A percentile compares a stretch with the other conserved stretches of the same genome.
These are phyloP conservation scores for Cronartium quercuum DNA, from an alignment of 1,284 basidiomycete genomes.

Conservation along the genomic window DNA sequence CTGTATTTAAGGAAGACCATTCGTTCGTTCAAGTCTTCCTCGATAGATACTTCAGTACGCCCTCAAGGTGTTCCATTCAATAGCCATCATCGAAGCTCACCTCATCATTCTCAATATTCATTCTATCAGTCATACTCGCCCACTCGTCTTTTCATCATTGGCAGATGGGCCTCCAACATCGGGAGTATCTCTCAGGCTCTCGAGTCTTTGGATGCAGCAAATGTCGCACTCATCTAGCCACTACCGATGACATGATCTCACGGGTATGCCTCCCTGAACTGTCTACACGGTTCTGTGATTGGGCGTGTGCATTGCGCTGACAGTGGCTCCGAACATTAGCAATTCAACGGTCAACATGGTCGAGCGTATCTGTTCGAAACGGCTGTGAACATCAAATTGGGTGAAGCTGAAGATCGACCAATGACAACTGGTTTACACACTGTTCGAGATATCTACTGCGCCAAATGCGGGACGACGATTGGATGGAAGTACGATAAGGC, in stretches of 20 bases:
- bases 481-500: constrained; percentile 99
- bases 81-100: too few relatives aligned
- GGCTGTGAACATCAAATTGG: constrained; percentile 82
- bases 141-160: background rate
- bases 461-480: constrained; percentile 73
- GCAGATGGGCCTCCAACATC: constrained; percentile 77
- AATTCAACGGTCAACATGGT: constrained; percentile 74
- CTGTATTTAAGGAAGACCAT: too few relatives aligned
- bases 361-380: constrained; percentile 85
- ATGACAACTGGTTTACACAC: constrained; percentile 98
- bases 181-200: constrained; percentile 76
- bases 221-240: constrained; percentile 89
- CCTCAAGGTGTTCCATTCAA: too few relatives aligned
- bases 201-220: constrained; percentile 83
- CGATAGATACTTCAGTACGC: too few relatives aligned
- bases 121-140: too few relatives aligned
- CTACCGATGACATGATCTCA: constrained; percentile 84
- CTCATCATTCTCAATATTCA: too few relatives aligned
- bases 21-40: too few relatives aligned
- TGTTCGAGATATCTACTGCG: constrained; percentile 87
- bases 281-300: constrained; percentile 12
- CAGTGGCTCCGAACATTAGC: constrained; percentile 39
- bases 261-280: constrained; percentile 58
- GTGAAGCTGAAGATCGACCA: constrained; percentile 77
- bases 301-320: background rate